Evolutionary conservation across 2,329 filamentous ascomycete genomes (phyloP).

Genomic region (Colletotrichum ledebouriae): DNA sequence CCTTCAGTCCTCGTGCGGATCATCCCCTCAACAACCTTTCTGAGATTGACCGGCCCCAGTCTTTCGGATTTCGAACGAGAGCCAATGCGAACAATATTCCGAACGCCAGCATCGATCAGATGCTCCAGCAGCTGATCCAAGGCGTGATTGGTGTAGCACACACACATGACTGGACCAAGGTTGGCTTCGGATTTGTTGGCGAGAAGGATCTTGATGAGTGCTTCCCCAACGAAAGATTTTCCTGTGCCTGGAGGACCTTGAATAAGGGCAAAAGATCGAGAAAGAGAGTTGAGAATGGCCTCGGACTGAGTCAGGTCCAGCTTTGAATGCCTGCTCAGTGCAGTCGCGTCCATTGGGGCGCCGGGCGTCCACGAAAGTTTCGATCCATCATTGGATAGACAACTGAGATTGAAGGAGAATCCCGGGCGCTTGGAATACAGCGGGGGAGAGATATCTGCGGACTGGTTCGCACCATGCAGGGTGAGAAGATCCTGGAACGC

Average conservation of each 20-base stretch:
- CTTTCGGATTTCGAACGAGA: constrained; percentile 67
- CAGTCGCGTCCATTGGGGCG: constrained; percentile 40
- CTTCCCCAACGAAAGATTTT: constrained; percentile 72
- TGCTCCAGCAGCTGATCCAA: constrained; percentile 72
- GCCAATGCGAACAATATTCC: constrained; percentile 73
- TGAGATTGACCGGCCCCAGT: constrained; percentile 65
- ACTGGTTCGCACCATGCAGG: constrained; percentile 44
- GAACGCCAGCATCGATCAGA: constrained; percentile 61
- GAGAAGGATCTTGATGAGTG: constrained; percentile 69
- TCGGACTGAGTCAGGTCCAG: constrained; percentile 67
- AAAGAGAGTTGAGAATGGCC: constrained; percentile 67
- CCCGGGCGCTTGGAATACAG: constrained; percentile 61
- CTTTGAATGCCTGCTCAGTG: constrained; percentile 52
- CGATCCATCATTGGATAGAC: constrained; percentile 46
- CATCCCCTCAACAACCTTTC: constrained; percentile 49
- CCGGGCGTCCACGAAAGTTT: constrained; percentile 45
- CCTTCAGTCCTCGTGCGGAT: constrained; percentile 57
- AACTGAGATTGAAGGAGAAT: constrained; percentile 64
- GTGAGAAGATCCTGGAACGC: constrained; percentile 65
- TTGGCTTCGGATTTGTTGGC: constrained; percentile 53
- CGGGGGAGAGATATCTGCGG: constrained; percentile 55
- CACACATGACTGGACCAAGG: constrained; percentile 65
- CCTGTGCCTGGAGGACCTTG: constrained; percentile 81
- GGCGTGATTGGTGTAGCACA: constrained; percentile 66
- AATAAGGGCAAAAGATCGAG: constrained; percentile 69